Conservation (phyloP, 495 filamentous ascomycete species). For the Annulohypoxylon maeteangense region DNA sequence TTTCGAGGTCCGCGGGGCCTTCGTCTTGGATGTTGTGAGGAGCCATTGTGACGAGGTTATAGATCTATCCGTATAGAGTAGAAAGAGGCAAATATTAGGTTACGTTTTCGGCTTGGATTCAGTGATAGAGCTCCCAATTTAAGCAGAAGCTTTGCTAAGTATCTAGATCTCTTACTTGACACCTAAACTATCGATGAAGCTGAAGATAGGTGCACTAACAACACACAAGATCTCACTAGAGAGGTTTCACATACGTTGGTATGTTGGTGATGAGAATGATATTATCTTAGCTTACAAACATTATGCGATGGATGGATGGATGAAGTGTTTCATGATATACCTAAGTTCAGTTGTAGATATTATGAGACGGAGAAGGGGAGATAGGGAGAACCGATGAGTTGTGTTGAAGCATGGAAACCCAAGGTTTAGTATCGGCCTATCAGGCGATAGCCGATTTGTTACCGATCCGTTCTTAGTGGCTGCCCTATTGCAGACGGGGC, state of each 20-base stretch:
- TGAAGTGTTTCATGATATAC: not conserved
- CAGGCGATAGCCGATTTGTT: slow-evolving; percentile 26
- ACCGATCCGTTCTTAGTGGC: slow-evolving; percentile 17
- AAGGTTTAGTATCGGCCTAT: slow-evolving; percentile 18
- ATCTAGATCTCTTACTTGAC: not conserved
- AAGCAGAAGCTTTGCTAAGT: not conserved
- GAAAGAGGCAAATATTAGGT: not conserved
- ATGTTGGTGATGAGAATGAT: not conserved
- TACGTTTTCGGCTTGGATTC: not conserved
- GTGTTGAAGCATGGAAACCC: not conserved
- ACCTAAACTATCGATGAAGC: not conserved
- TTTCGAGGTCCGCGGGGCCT: slow-evolving; percentile 37
- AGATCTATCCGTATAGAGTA: not conserved
- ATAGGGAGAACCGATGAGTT: not conserved
- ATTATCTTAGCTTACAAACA: not conserved
- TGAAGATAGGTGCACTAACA: not conserved
- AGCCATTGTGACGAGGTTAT: slow-evolving; percentile 34
- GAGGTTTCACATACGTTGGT: not conserved
- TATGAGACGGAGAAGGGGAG: not conserved
- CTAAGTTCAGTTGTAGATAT: not conserved
- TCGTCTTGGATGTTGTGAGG: slow-evolving; percentile 45
- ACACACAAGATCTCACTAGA: not conserved
- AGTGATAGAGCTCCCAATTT: not conserved
- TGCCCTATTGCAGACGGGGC: slow-evolving; percentile 3
- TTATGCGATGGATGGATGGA: not conserved